Percentiles rank a stretch among this genome's conserved stretches.
Evolutionary conservation across 176 grass and related monocot genomes (phyloP).

Genomic region (Cocos nucifera): DNA sequence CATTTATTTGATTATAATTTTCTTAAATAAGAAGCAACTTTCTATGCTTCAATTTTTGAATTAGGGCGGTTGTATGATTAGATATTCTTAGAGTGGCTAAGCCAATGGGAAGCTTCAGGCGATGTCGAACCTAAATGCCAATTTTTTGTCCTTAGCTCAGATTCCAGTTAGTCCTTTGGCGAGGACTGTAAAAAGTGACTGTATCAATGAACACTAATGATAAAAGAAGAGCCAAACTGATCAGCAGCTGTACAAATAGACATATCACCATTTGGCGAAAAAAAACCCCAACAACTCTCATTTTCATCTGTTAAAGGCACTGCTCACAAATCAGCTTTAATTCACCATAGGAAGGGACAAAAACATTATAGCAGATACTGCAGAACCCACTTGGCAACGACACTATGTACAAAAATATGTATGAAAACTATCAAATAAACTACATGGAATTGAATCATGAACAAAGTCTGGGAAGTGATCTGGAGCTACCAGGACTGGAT

Average conservation of each 20-base stretch:
- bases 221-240: constrained; percentile 7
- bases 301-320: neutral
- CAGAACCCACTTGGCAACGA: constrained; percentile 22
- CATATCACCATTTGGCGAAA: neutral
- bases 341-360: neutral
- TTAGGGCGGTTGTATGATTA: no score
- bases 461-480: constrained; percentile 89
- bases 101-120: no score
- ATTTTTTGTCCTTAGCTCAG: no score
- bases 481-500: constrained; percentile 14
- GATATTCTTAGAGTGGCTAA: no score
- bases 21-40: no score
- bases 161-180: no score
- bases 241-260: constrained; percentile 9
- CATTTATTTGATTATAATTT: no score
- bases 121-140: no score
- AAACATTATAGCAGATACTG: neutral
- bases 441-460: constrained; percentile 39
- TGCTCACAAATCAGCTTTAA: constrained; percentile 2
- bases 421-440: neutral
- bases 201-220: neutral
- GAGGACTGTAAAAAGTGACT: no score
- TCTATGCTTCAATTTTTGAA: no score
- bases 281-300: neutral
- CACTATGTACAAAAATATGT: constrained; percentile 29